These are phyloP conservation scores for Marchantia paleacea DNA, from an alignment of 225 moss, liverwort and hornwort genomes.

Conservation along the genomic window DNA sequence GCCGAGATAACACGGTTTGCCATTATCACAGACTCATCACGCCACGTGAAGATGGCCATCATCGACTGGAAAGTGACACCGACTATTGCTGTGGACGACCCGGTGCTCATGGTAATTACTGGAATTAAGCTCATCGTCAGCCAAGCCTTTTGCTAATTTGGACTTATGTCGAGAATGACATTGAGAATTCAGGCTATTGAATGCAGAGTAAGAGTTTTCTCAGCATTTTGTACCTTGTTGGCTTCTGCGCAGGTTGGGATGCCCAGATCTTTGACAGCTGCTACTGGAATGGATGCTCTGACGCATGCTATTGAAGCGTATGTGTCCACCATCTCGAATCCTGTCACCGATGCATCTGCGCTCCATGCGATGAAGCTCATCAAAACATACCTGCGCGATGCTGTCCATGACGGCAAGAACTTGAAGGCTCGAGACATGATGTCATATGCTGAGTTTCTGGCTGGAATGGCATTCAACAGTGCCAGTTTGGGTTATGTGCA, in stretches of 20 bases:
- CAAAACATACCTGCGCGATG: conserved; percentile 7
- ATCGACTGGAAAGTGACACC: conserved; percentile 25
- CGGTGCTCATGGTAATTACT: conserved; percentile 6
- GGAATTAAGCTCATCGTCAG: too few relatives aligned
- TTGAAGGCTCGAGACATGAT: conserved; percentile 23
- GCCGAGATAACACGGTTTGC: conserved; percentile 20
- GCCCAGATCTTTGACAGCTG: conserved; percentile 21
- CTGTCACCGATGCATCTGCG: conserved; percentile 21
- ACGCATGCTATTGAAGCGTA: conserved; percentile 24
- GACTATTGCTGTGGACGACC: conserved; percentile 21
- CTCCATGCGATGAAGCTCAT: conserved; percentile 24
- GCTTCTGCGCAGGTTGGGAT: conserved; percentile 11
- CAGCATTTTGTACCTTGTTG: neutral
- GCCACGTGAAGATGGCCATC: conserved; percentile 25
- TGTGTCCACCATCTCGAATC: conserved; percentile 19
- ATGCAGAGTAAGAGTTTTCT: neutral
- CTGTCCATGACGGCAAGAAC: conserved; percentile 12
- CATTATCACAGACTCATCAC: conserved; percentile 10
- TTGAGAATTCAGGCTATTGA: neutral
- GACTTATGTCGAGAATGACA: too few relatives aligned
- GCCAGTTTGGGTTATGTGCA: conserved; percentile 25
- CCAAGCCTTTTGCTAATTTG: too few relatives aligned
- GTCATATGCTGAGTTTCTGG: conserved; percentile 21
- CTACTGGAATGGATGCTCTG: conserved; percentile 23
- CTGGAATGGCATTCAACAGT: conserved; percentile 27